A percentile compares a stretch with the other conserved stretches of the same genome.
Evolutionary conservation across 306 rosid genomes (phyloP).

Genomic region (Clitoria ternatea): DNA sequence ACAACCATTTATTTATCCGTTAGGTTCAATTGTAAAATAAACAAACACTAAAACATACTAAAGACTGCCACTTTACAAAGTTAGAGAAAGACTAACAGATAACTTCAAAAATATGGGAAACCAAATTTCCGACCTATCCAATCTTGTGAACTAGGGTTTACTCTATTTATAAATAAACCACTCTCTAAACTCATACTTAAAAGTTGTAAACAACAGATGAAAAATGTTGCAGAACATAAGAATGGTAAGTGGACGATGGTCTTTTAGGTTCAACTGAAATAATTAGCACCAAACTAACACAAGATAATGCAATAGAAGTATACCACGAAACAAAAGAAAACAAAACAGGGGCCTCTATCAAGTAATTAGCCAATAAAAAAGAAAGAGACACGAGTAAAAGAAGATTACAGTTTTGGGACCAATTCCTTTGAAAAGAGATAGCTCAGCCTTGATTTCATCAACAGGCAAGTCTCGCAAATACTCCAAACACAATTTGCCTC

Average conservation of each 20-base stretch:
- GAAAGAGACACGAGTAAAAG: background rate
- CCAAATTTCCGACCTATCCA: too few species aligned
- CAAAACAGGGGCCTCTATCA: too few species aligned
- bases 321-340: too few species aligned
- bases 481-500: conserved; percentile 76
- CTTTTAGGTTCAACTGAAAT: background rate
- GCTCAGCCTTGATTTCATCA: conserved; percentile 65
- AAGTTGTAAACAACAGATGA: background rate
- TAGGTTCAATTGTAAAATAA: too few species aligned
- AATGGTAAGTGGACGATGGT: background rate
- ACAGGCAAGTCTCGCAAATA: conserved; percentile 60
- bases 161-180: background rate
- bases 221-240: background rate
- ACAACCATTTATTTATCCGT: too few species aligned
- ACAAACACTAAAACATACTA: too few species aligned
- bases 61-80: too few species aligned
- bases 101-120: too few species aligned
- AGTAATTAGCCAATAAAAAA: conserved; percentile 8
- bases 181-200: background rate
- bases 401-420: conserved; percentile 82
- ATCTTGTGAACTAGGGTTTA: too few species aligned
- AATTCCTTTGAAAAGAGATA: conserved; percentile 81
- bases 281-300: background rate
- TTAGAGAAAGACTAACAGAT: too few species aligned
- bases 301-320: too few species aligned